These are phyloP conservation scores for Aspergillus kassunensis DNA, from an alignment of 495 filamentous ascomycete species.

Conservation along the genomic window DNA sequence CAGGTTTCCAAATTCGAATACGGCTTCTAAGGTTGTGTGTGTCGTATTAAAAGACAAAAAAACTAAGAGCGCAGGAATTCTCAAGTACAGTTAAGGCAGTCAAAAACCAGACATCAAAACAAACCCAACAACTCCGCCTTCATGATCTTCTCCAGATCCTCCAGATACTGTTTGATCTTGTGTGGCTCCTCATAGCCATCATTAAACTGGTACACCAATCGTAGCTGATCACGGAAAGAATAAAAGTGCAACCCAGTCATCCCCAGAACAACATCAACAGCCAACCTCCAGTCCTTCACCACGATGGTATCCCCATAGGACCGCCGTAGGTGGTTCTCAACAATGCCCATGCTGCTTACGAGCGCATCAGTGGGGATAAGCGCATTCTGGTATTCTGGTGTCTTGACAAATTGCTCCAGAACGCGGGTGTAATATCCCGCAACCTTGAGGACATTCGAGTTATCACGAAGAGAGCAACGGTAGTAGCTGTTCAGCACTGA, in stretches of 20 bases:
- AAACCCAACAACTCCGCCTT: neutral
- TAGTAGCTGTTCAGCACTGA: neutral
- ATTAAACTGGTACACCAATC: constrained; percentile 1
- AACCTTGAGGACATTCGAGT: neutral
- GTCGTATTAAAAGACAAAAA: too few species aligned
- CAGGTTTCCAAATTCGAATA: too few species aligned
- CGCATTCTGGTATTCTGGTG: neutral
- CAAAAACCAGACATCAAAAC: too few species aligned
- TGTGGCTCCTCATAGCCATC: neutral
- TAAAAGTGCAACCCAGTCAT: neutral
- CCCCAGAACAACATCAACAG: constrained; percentile 1
- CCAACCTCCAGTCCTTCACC: neutral
- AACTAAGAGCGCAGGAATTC: too few species aligned
- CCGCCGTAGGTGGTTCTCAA: neutral
- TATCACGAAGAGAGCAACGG: neutral
- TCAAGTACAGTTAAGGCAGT: too few species aligned
- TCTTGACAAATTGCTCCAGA: neutral
- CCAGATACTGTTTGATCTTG: neutral
- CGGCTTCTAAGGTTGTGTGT: too few species aligned
- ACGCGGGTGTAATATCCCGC: neutral
- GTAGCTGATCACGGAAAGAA: constrained; percentile 4
- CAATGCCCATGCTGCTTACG: constrained; percentile 3
- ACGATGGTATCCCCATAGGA: neutral
- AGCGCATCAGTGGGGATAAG: neutral
- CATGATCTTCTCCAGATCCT: neutral